These are phyloP conservation scores for Oehlia diaphana DNA, from an alignment of 192 early-diverging fungal species.

Conservation along the genomic window DNA sequence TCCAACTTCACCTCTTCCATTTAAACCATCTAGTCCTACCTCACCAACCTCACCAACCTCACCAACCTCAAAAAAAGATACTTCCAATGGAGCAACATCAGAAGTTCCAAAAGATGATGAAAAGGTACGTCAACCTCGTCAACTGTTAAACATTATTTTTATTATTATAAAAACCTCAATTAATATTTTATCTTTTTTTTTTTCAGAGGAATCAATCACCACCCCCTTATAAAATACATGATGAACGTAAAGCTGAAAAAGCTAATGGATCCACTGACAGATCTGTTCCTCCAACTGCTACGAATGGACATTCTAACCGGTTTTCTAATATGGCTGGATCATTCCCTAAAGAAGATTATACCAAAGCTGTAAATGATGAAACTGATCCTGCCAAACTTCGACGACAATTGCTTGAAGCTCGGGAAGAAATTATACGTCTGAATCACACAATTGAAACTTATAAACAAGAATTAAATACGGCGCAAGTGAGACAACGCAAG, in stretches of 20 bases:
- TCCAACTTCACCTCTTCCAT: constrained; percentile 31
- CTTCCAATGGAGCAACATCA: background rate
- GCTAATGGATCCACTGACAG: too few relatives aligned
- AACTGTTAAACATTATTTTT: background rate
- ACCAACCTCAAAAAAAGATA: background rate
- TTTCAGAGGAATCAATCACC: background rate
- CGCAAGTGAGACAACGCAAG: constrained; percentile 28
- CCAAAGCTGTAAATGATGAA: background rate
- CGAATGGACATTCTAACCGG: background rate
- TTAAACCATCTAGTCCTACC: constrained; percentile 25
- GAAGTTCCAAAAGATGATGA: background rate
- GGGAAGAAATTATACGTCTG: constrained; percentile 10
- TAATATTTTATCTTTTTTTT: background rate
- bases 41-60: constrained; percentile 21
- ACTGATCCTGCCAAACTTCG: constrained; percentile 8
- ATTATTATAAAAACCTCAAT: background rate
- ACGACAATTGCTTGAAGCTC: constrained; percentile 22
- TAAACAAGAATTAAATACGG: constrained; percentile 19
- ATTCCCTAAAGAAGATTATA: background rate
- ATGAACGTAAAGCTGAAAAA: background rate
- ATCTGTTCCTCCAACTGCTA: too few relatives aligned
- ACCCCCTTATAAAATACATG: background rate
- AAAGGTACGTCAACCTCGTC: background rate
- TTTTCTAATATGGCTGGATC: background rate
- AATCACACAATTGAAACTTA: constrained; percentile 17